A percentile compares a stretch with the other conserved stretches of the same genome.
phyloP scores from a whole-genome alignment of 2,329 filamentous ascomycete species.

The Talaromyces sp. region DNA sequence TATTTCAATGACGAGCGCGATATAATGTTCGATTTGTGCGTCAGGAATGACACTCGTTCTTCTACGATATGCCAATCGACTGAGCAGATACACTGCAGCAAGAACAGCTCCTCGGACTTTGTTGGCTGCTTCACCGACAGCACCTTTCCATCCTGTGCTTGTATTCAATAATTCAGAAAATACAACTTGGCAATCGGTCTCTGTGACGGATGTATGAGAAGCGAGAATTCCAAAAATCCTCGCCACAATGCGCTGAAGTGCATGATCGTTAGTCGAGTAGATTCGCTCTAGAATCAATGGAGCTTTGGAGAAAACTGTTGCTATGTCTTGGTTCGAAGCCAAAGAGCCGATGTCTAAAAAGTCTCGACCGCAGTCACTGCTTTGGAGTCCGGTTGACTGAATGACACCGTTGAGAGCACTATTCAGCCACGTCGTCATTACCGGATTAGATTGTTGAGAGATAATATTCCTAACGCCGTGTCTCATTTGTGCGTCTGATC shows the following conservation, averaged over 20 bases:
- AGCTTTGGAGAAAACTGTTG: constrained; percentile 49
- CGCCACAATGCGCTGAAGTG: constrained; percentile 64
- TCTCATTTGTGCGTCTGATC: constrained; percentile 65
- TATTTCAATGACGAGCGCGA: constrained; percentile 50
- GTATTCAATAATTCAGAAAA: constrained; percentile 49
- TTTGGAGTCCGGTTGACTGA: constrained; percentile 37
- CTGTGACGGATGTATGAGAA: constrained; percentile 55
- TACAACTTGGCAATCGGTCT: constrained; percentile 41
- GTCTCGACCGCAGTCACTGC: constrained; percentile 46
- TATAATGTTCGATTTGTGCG: constrained; percentile 41
- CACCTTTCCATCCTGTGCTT: constrained; percentile 53
- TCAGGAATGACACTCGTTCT: constrained; percentile 32
- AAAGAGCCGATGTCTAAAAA: constrained; percentile 57
- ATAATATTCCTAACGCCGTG: constrained; percentile 47
- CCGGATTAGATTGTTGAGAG: constrained; percentile 32
- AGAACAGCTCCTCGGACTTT: constrained; percentile 60
- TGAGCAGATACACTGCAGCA: constrained; percentile 57
- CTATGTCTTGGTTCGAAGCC: constrained; percentile 52
- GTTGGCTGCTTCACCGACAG: constrained; percentile 59
- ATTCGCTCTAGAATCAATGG: constrained; percentile 59
- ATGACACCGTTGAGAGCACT: constrained; percentile 46
- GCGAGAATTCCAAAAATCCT: constrained; percentile 72
- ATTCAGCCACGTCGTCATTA: constrained; percentile 35
- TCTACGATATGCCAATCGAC: constrained; percentile 53
- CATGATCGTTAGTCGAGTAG: constrained; percentile 65